A percentile compares a stretch with the other conserved stretches of the same genome.
These are phyloP conservation scores for Barnettozyma wickerhamii DNA, from an alignment of 805 yeast genomes.

Conservation along the genomic window DNA sequence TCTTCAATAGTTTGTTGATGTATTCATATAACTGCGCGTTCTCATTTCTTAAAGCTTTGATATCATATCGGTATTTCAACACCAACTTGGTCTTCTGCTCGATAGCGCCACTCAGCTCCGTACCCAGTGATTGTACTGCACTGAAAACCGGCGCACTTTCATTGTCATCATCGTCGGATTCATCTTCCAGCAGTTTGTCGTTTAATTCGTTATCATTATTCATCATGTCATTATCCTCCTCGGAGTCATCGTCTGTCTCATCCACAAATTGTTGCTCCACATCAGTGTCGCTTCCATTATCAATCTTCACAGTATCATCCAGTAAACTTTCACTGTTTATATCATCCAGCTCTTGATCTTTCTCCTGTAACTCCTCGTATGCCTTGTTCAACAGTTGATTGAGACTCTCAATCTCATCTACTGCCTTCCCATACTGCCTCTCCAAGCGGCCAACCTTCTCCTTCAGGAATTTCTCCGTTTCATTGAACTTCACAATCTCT, in stretches of 20 bases:
- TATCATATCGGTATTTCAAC: constrained; percentile 16
- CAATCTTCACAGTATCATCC: background rate
- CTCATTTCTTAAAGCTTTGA: constrained; percentile 21
- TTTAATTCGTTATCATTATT: constrained; percentile 2
- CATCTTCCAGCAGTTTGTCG: constrained; percentile 3
- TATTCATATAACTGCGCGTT: constrained; percentile 23
- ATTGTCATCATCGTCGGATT: constrained; percentile 7
- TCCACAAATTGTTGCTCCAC: constrained; percentile 2
- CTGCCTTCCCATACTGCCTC: constrained; percentile 4
- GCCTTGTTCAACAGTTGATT: constrained; percentile 17
- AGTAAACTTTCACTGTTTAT: constrained; percentile 5
- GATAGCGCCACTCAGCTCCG: constrained; percentile 11
- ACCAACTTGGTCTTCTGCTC: constrained; percentile 12
- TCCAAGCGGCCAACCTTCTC: constrained; percentile 2
- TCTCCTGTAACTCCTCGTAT: background rate
- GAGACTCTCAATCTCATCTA: constrained; percentile 15
- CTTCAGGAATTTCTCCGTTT: constrained; percentile 15
- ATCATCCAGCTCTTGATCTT: constrained; percentile 9
- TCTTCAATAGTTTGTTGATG: constrained; percentile 21
- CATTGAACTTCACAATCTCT: constrained; percentile 13
- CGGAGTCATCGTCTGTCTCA: constrained; percentile 3
- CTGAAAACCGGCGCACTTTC: background rate
- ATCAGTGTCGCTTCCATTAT: background rate
- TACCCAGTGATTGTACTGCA: constrained; percentile 4
- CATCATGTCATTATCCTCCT: constrained; percentile 2